Base-by-base conservation (phyloP, 2,329 filamentous ascomycete species). In the Teratosphaeria nubilosa region DNA sequence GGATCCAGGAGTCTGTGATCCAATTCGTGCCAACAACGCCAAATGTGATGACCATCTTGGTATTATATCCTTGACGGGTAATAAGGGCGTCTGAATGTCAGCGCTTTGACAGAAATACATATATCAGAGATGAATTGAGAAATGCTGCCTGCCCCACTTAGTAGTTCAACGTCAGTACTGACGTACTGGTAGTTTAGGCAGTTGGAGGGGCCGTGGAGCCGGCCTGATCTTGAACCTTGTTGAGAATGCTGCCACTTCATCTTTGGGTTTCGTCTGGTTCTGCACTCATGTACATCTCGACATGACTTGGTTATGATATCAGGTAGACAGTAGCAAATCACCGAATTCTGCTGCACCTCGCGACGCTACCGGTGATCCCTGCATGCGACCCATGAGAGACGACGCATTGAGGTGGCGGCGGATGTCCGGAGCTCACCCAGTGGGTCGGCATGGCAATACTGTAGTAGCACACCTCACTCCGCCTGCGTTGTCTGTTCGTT, bases 1-100 rank as follows among this genome's bases (percentile, higher is more conserved):
- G 64, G 65, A 79, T 73, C 68, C 73, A 80, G 10, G 75, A 76
- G 61, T 76, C 73, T 2, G 77, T 79, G 65, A 80, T 80, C 77
- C 77, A 80, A 66, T 67, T 68, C 2, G 76, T 78, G 63, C 77
- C 77, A 59, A 79, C 76, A 58, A 74, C 73, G 56, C 70, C 77
- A 65, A 78, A 77, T 53, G 70, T 74, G 66, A 79, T 70, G 11
- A 57, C 32, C 58, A 60, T 60, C 14, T 27, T 34, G 45, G 3
- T 5, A 16, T 48, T 3, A 16, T 10, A 20, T 48, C 9, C 6
- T 16, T 1, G 11, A 41, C 5, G 34, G 1, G 13, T n/a, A n/a
- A 41, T 41, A n/a, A 41, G 34, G 14, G 34, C 16, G 13, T 16
- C 50, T 22, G 5, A 6, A 22, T 51, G 5, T 24, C 50, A 51